phyloP scores from a whole-genome alignment of 257 asterid genomes.

The Capsicum rhomboideum region DNA sequence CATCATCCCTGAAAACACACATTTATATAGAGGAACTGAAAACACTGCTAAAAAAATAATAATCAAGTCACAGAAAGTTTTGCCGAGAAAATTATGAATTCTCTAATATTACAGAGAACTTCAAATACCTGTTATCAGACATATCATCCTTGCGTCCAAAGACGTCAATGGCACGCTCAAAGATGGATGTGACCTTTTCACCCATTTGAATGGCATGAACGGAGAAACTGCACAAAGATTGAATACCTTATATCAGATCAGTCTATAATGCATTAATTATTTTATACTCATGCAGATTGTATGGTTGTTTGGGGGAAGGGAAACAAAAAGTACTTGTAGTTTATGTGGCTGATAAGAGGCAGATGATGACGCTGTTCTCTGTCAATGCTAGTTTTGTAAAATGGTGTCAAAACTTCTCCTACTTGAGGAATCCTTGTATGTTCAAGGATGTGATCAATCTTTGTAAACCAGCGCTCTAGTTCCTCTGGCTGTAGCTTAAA shows the following conservation, averaged over 20 bases:
- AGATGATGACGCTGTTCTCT: constrained; percentile 76
- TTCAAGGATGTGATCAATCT: constrained; percentile 91
- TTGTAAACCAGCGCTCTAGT: constrained; percentile 95
- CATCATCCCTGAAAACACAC: constrained; percentile 46
- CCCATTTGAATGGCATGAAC: constrained; percentile 98
- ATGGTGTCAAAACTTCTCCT: constrained; percentile 88
- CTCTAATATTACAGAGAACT: constrained; percentile 6
- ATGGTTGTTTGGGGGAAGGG: neutral
- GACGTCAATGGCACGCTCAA: constrained; percentile 81
- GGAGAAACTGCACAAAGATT: constrained; percentile 64
- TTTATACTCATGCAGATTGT: neutral
- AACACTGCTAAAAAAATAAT: neutral
- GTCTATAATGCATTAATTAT: neutral
- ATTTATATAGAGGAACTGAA: constrained; percentile 2
- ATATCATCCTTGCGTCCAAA: constrained; percentile 79
- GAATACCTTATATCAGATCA: constrained; percentile 8
- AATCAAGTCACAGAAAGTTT: neutral
- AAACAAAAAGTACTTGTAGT: constrained; percentile 56
- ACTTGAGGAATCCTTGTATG: constrained; percentile 87
- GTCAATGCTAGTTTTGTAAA: constrained; percentile 78
- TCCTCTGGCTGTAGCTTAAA: constrained; percentile 78
- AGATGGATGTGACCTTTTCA: constrained; percentile 76
- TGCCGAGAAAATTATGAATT: neutral
- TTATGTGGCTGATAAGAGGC: constrained; percentile 84
- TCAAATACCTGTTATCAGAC: constrained; percentile 44